Base-by-base conservation (phyloP, 176 grass and related monocot species). In the Aegilops tauschii region DNA sequence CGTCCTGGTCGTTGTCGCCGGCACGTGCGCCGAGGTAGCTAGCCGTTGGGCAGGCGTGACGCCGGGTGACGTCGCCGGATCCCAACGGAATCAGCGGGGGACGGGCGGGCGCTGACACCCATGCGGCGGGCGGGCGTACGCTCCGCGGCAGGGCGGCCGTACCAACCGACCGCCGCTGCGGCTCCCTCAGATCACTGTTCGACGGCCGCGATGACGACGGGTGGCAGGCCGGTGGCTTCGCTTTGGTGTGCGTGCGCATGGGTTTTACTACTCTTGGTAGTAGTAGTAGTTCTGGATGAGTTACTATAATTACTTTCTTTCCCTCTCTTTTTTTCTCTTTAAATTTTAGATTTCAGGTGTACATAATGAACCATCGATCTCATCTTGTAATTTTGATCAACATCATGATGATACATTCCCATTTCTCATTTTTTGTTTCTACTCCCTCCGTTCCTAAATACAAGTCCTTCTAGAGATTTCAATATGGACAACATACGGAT, bases 31-130 rank as follows among this genome's bases (percentile, higher is more conserved):
- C 36, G 34, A 73, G 74, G 36, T 73, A 39, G 65, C 79, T 73
- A 39, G 65, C 79, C 70, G 69, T 65, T 34, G 9, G 13, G 6
- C 7, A 4, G 83, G 44, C 0, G 66, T 58, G 50, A 42, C 67
- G 61, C 3, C 18, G 36, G 12, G 28, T 87, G 77, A 76, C 85
- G 88, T 80, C 62, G 74, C 73, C 78, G 65, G 73, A 86, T 88
- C 44, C 73, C 61, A 77, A 87, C 88, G 86, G 86, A 76, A 73
- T 75, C 85, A 72, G 79, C 75, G 80, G 88, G 82, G 47, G 52
- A 8, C 54, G 54, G 18, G 79, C 56, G 80, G 54, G 82, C 56
- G 80, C 80, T 49, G 77, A 64, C 58, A 44, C 37, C 18, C 78
- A 80, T 65, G 25, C 47, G 29, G 62, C 12, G 27, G 25, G 45